phyloP scores from a whole-genome alignment of 192 early-diverging fungal genomes.

The Blastocladiella britannica region DNA sequence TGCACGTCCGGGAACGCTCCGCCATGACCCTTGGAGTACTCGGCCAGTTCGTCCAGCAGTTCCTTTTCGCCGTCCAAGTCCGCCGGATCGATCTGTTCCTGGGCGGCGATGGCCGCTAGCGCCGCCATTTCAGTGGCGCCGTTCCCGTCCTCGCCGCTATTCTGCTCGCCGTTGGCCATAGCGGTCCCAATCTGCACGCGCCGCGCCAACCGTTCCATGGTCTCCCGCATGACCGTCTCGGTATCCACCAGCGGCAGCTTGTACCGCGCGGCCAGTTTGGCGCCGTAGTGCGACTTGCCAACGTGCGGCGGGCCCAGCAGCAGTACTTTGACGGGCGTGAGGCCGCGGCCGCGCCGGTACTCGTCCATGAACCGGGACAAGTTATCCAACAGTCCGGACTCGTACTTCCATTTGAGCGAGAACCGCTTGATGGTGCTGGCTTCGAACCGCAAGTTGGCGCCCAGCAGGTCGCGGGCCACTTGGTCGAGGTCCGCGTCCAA shows the following conservation, averaged over 20 bases:
- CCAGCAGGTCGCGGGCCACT: constrained; percentile 30
- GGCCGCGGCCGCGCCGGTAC: constrained; percentile 36
- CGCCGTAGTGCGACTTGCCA: constrained; percentile 26
- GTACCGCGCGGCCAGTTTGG: constrained; percentile 25
- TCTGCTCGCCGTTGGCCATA: constrained; percentile 11
- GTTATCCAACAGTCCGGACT: constrained; percentile 34
- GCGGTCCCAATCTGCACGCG: constrained; percentile 6
- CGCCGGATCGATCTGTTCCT: neutral
- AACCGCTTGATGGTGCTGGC: constrained; percentile 34
- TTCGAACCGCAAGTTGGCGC: constrained; percentile 28
- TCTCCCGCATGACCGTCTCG: constrained; percentile 24
- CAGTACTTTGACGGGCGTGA: constrained; percentile 25
- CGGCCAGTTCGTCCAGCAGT: constrained; percentile 28
- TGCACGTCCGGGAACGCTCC: constrained; percentile 23
- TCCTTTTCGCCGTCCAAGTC: constrained; percentile 30
- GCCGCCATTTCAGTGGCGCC: constrained; percentile 6
- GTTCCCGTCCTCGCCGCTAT: constrained; percentile 11
- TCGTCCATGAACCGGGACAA: constrained; percentile 25
- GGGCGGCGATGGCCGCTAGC: neutral
- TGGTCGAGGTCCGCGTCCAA: constrained; percentile 25
- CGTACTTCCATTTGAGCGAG: constrained; percentile 38
- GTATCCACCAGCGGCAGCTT: constrained; percentile 27
- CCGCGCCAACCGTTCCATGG: constrained; percentile 17
- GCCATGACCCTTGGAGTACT: constrained; percentile 20
- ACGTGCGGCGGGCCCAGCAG: constrained; percentile 34